These are phyloP conservation scores for Ganoderma sp. DNA, from an alignment of 1,284 basidiomycete genomes.

Conservation along the genomic window DNA sequence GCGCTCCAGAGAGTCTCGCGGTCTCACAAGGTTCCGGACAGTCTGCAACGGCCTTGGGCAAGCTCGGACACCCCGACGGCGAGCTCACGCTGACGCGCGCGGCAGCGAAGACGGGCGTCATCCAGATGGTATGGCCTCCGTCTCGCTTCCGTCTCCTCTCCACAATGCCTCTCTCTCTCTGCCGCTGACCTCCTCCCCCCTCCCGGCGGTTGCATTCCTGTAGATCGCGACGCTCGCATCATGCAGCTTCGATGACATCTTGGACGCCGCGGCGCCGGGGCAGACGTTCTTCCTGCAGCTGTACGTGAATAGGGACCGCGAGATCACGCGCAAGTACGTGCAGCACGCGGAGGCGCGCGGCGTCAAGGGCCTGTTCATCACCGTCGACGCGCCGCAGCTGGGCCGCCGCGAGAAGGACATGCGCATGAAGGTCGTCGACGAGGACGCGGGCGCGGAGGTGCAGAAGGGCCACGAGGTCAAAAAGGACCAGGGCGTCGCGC, in stretches of 20 bases:
- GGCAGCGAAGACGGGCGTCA: conserved; percentile 78
- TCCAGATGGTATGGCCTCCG: conserved; percentile 78
- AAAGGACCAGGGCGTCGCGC: conserved; percentile 41
- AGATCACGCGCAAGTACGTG: conserved; percentile 82
- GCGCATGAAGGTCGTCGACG: conserved; percentile 85
- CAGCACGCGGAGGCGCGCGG: conserved; percentile 85
- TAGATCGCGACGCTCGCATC: conserved; percentile 82
- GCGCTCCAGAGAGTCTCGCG: not conserved
- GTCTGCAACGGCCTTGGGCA: conserved; percentile 84
- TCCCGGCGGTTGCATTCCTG: no score
- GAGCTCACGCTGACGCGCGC: conserved; percentile 88
- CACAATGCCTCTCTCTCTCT: no score
- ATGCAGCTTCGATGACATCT: conserved; percentile 88
- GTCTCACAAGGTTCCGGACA: conserved; percentile 34
- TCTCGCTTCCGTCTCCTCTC: not conserved
- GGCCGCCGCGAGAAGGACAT: conserved; percentile 93
- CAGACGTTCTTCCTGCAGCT: conserved; percentile 85
- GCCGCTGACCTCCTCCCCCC: no score
- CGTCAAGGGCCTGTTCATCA: conserved; percentile 90
- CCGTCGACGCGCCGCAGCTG: conserved; percentile 92
- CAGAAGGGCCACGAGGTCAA: conserved; percentile 57
- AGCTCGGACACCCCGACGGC: conserved; percentile 93
- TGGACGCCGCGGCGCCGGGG: conserved; percentile 74
- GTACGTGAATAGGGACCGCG: conserved; percentile 87
- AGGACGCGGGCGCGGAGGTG: conserved; percentile 41